Percentiles rank a stretch among this genome's conserved stretches.
phyloP scores from a whole-genome alignment of 306 rosid genomes.

The Cucurbita argyrosperma region DNA sequence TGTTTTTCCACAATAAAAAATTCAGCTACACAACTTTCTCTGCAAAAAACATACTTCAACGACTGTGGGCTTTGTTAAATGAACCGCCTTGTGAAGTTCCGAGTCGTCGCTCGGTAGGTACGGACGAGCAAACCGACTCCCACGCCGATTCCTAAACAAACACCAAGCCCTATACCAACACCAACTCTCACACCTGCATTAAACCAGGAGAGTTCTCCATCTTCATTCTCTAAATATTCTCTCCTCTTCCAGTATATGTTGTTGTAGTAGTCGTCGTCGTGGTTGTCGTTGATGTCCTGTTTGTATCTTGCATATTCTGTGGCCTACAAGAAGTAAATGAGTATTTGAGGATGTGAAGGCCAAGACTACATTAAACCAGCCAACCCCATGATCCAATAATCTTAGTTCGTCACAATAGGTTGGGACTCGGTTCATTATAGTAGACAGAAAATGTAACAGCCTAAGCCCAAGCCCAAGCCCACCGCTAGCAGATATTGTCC shows the following conservation, averaged over 20 bases:
- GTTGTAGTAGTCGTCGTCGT: not conserved
- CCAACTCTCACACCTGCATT: constrained; percentile 36
- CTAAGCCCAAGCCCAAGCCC: no score
- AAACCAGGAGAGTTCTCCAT: constrained; percentile 32
- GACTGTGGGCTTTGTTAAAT: constrained; percentile 1
- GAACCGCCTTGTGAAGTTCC: constrained; percentile 20
- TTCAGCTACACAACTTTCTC: not conserved
- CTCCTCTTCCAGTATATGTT: constrained; percentile 23
- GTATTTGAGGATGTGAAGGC: not conserved
- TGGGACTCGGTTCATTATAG: no score
- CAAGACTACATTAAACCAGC: not conserved
- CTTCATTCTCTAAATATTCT: constrained; percentile 22
- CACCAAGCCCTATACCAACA: constrained; percentile 30
- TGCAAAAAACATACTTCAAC: not conserved
- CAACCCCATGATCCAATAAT: not conserved
- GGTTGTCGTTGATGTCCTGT: constrained; percentile 9
- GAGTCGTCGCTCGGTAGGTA: constrained; percentile 24
- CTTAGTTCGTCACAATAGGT: no score
- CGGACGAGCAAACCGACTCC: constrained; percentile 27
- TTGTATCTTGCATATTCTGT: constrained; percentile 19
- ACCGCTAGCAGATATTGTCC: no score
- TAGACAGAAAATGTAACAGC: no score
- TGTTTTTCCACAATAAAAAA: not conserved
- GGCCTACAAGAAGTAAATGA: constrained; percentile 4
- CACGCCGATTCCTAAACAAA: constrained; percentile 25